These are phyloP conservation scores for Dendrobium officinale DNA, from an alignment of 106 monocot species.

Conservation along the genomic window DNA sequence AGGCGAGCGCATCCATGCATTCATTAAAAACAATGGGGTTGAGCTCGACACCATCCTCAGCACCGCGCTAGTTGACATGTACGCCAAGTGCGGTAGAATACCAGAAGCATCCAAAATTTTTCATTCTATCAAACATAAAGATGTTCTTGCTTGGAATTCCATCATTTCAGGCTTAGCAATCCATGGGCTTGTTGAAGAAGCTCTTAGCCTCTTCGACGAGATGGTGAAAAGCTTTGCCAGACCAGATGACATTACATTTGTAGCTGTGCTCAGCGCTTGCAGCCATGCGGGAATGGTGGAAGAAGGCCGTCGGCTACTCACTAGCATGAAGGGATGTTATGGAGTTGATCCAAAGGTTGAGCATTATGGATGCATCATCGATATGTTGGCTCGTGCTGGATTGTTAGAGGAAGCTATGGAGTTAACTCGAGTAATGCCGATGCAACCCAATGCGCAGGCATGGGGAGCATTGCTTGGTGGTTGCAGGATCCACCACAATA, in stretches of 20 bases:
- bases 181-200: slow-evolving; percentile 29
- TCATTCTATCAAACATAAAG: slow-evolving; percentile 13
- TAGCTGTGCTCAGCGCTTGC: slow-evolving; percentile 49
- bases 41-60: slow-evolving; percentile 25
- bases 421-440: slow-evolving; percentile 38
- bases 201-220: slow-evolving; percentile 18
- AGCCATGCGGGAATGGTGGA: slow-evolving; percentile 46
- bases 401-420: slow-evolving; percentile 38
- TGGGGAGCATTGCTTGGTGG: slow-evolving; percentile 54
- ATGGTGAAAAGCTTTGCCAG: slow-evolving; percentile 30
- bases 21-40: slow-evolving; percentile 21
- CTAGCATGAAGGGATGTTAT: slow-evolving; percentile 24
- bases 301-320: slow-evolving; percentile 32
- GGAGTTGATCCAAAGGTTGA: slow-evolving; percentile 32
- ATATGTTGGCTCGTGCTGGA: slow-evolving; percentile 48
- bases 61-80: slow-evolving; percentile 54
- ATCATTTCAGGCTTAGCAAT: slow-evolving; percentile 38
- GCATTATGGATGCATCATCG: slow-evolving; percentile 52
- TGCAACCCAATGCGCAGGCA: slow-evolving; percentile 43
- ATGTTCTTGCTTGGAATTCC: slow-evolving; percentile 40
- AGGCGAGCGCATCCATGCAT: slow-evolving; percentile 15
- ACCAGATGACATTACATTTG: slow-evolving; percentile 45
- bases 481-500: slow-evolving; percentile 46
- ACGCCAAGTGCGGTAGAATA: slow-evolving; percentile 33
- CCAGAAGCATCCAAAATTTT: slow-evolving; percentile 19